Evolutionary conservation across 257 asterid genomes (phyloP), one percentile per base, ranked within the genome.

Genomic region (Fraxinus excelsior): DNA sequence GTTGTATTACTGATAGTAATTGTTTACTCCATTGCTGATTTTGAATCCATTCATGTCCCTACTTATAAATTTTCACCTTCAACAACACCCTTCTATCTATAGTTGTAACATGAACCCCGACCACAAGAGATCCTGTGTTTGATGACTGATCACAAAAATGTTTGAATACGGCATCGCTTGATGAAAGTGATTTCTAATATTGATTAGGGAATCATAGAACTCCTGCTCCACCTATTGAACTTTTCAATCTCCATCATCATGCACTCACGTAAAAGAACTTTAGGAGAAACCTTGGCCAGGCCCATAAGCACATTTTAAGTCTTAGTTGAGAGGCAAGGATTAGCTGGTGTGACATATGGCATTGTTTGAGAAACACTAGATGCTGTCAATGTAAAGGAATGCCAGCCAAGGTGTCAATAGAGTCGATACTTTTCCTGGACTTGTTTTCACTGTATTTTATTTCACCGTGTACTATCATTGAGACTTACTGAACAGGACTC

Each of bases 21-120:
- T 77, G 23, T 78, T 72, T 29, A n/a, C 79, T 38, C 64, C 58
- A 32, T 3, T 23, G 9, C 77, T 77, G 73, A 40, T 79, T 76
- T 28, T 32, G 6, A 66, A n/a, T 79, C 58, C 67, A 49, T 58
- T 80, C 75, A 19, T 67, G 67, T 71, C 75, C 12, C 19, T 53
- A 12, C 76, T 67, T 40, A 21, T 64, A 56, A 72, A 53, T 76
- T 53, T 34, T 42, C 58, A 78, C 49, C 51, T 32, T 32, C 35
- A 32, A 68, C 44, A 70, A 28, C 31, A 21, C 66, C 64, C 58
- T 25, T 73, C 10, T 58, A 40, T 73, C 11, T 60, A 23, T 60
- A 23, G 67, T 9, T 23, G 29, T 60, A 56, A 60, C 65, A 51
- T 71, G 11, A 25, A 37, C 14, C 58, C 73, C 18, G 7, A 18